A percentile compares a stretch with the other conserved stretches of the same genome.
phyloP scores from a whole-genome alignment of 805 yeast genomes.

The Kregervanrija pseudodelftensis region DNA sequence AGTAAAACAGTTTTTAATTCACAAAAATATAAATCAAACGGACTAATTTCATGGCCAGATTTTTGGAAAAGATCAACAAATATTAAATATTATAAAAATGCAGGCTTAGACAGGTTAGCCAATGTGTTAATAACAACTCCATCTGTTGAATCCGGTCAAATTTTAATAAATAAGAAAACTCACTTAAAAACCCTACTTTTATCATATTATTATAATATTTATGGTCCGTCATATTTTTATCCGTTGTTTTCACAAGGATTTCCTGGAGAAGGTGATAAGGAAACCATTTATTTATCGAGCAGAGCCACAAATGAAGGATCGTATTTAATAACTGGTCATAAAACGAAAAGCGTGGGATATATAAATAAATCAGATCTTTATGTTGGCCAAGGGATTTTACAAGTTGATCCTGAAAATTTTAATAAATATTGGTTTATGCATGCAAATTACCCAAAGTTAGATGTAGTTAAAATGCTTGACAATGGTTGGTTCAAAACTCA shows the following conservation, averaged over 20 bases:
- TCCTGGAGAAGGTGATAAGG: conserved; percentile 79
- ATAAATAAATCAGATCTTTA: conserved; percentile 18
- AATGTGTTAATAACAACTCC: conserved; percentile 38
- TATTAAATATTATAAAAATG: conserved; percentile 43
- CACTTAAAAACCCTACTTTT: conserved; percentile 55
- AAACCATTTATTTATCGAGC: conserved; percentile 68
- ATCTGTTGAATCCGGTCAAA: conserved; percentile 65
- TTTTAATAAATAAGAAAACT: conserved; percentile 50
- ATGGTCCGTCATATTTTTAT: conserved; percentile 62
- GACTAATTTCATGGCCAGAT: conserved; percentile 65
- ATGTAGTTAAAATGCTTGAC: conserved; percentile 14
- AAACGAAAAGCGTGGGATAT: conserved; percentile 26
- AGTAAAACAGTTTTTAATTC: conserved; percentile 24
- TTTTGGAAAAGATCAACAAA: conserved; percentile 62
- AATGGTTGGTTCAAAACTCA: conserved; percentile 15
- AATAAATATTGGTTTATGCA: conserved; percentile 23
- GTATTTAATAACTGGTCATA: conserved; percentile 22
- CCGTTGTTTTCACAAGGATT: conserved; percentile 64
- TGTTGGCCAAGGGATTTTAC: conserved; percentile 27
- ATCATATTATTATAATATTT: conserved; percentile 56
- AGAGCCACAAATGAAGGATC: conserved; percentile 29
- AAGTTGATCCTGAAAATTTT: conserved; percentile 21
- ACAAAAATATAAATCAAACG: conserved; percentile 41
- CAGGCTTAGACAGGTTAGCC: conserved; percentile 32
- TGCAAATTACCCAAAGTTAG: conserved; percentile 26